Evolutionary conservation across 2,329 filamentous ascomycete genomes (phyloP), one percentile per base, ranked within the genome.

Genomic region (Huntiella bhutanensis): DNA sequence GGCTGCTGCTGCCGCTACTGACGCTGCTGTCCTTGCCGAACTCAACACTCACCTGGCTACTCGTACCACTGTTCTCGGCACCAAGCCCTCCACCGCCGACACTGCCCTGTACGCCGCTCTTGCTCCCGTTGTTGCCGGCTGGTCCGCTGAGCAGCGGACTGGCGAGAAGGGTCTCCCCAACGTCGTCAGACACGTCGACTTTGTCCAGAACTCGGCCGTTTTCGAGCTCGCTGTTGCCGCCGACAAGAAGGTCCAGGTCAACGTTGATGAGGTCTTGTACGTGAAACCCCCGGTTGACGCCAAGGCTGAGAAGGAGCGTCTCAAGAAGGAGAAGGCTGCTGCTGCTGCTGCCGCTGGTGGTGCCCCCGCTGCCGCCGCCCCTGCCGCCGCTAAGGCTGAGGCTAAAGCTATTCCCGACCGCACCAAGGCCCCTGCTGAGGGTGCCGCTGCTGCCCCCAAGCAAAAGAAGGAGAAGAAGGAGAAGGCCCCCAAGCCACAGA

Each of bases 261-360:
- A 95, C 60, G 66, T 75, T 43, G 77, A 86, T 56, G 80, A 87
- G 55, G 74, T 96, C 50, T 71, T 84, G 52, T 87, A 86, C 61
- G 80, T 87, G 55, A 88, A 91, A 66, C 88, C 88, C 55, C 82
- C 82, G 15, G 76, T 88, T 51, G 86, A 94, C 54, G 77, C 82
- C 56, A 93, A 92, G 71, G 86, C 86, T 48, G 88, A 95, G 71
- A 95, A 95, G 70, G 87, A 95, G 71, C 77, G 81, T 41, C 75
- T 88, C 64, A 95, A 94, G 80, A 93, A 92, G 70, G 86, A 93
- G 66, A 94, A 94, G 71, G 82, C 80, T 28, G 77, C 75, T 11
- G 72, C 72, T 1, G 71, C 71, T 1, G 68, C 66, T 7, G 71
- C 69, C 4, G 67, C 64, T 4, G 69, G 64, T 32, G 22, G 22